phyloP scores from a whole-genome alignment of 768 basidiomycete genomes.

The Mycena albidolilacea region DNA sequence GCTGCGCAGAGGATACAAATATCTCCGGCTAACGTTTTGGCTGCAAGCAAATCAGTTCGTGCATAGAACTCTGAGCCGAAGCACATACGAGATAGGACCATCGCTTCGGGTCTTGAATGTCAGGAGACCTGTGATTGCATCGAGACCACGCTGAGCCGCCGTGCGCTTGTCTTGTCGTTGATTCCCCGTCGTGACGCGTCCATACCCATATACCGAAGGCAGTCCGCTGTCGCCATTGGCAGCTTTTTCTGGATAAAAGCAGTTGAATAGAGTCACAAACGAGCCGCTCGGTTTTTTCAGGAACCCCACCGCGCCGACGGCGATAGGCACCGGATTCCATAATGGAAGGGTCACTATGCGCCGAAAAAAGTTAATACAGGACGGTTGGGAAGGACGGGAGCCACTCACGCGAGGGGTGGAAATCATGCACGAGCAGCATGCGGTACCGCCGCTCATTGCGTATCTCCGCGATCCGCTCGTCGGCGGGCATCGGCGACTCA shows the following conservation, averaged over 20 bases:
- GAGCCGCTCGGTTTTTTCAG: constrained; percentile 72
- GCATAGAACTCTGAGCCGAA: background rate
- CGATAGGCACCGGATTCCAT: constrained; percentile 76
- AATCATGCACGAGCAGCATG: constrained; percentile 74
- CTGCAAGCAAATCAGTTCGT: constrained; percentile 45
- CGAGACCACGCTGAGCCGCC: constrained; percentile 70
- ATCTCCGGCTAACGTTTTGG: constrained; percentile 64
- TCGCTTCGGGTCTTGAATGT: constrained; percentile 56
- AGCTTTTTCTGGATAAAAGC: constrained; percentile 67
- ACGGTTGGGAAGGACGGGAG: constrained; percentile 17
- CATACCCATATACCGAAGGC: constrained; percentile 77
- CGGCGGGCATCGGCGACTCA: constrained; percentile 55
- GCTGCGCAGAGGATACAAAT: constrained; percentile 71
- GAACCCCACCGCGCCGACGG: constrained; percentile 84
- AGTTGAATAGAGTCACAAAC: constrained; percentile 82
- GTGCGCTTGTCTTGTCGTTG: constrained; percentile 72
- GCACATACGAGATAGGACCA: constrained; percentile 56
- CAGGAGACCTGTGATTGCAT: constrained; percentile 66
- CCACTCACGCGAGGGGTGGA: constrained; percentile 76
- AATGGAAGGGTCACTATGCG: constrained; percentile 72
- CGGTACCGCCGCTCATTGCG: constrained; percentile 80
- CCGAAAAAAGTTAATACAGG: constrained; percentile 1
- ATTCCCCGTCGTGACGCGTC: constrained; percentile 61
- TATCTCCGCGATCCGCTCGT: constrained; percentile 56
- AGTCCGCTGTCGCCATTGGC: constrained; percentile 60